Base-by-base conservation (phyloP, 257 asterid species). In the Fraxinus cuspidata region DNA sequence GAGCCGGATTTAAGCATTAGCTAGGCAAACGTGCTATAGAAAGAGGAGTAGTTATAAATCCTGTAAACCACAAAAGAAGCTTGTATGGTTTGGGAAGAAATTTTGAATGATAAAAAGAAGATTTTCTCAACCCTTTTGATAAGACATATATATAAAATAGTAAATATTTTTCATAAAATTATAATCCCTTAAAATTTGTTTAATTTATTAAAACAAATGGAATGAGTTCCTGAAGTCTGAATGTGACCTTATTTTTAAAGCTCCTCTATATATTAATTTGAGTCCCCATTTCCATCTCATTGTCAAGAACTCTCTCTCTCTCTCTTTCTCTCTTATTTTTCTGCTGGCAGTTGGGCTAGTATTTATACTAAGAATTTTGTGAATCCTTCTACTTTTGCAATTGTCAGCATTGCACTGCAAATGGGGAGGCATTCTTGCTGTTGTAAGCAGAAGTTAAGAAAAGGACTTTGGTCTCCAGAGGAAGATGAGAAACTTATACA, bases 361-460 rank as follows among this genome's bases (percentile, higher is more conserved):
- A 51, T 42, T 42, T 42, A 42, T 12, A 42, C 68, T 23, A 60
- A 60, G 32, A 60, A 60, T 7, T 60, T 23, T 21, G 68, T 60
- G 32, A 60, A 60, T 23, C 12, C 29, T 23, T 42, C 3, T 11
- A 2, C 8, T 60, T 7, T 23, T 60, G 32, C 27, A 25, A 58
- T 74, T 49, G 15, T 53, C 83, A 81, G 83, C 85, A 83, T 81
- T 70, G 65, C 25, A 56, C 77, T 72, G 28, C 71, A 86, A 74
- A 92, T 94, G 98, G 98, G 97, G 63, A 90, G 97, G 88, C 98
- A 94, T 83, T 92, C 97, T 84, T 94, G 98, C 80, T 94, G 97
- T 64, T 92, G 84, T 77, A 92, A 94, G 80, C 97, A 92, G 91
- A 91, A 89, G 85, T 34, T 92, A 49, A 86, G 98, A 73, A 94